Conservation (phyloP, 2,329 filamentous ascomycete genomes). For the Dryadomyces quercivorus region DNA sequence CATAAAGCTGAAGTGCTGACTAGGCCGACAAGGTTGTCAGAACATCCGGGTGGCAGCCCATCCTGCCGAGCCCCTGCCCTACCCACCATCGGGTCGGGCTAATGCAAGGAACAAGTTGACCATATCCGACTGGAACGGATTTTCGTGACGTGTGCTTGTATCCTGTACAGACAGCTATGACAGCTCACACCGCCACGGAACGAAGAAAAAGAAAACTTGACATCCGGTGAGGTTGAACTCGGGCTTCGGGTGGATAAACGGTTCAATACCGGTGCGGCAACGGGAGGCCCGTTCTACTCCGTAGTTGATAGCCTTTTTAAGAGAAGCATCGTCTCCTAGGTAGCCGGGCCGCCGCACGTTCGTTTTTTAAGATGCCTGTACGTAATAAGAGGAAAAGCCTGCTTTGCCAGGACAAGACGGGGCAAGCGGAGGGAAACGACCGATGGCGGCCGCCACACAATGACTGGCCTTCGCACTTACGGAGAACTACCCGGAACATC, state of each 20-base stretch:
- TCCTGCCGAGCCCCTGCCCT: neutral
- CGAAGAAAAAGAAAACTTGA: neutral
- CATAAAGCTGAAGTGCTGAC: neutral
- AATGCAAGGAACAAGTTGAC: slow-evolving; percentile 1
- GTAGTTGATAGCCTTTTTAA: no score
- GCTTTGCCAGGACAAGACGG: no score
- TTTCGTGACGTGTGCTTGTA: neutral
- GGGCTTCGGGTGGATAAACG: no score
- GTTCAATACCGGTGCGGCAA: neutral
- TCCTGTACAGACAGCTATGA: neutral
- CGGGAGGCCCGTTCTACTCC: neutral
- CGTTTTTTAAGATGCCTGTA: no score
- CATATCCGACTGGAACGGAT: neutral
- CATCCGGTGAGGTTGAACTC: no score
- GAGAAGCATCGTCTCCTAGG: no score
- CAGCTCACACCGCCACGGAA: neutral
- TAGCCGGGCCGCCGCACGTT: no score
- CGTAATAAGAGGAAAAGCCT: no score
- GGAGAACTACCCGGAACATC: neutral
- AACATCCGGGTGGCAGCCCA: neutral
- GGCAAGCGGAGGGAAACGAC: no score
- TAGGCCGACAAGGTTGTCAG: neutral
- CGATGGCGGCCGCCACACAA: no score
- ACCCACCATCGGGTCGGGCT: neutral
- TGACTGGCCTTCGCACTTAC: neutral